phyloP scores from a whole-genome alignment of 139 green algal genomes.

The Closterium sp. region DNA sequence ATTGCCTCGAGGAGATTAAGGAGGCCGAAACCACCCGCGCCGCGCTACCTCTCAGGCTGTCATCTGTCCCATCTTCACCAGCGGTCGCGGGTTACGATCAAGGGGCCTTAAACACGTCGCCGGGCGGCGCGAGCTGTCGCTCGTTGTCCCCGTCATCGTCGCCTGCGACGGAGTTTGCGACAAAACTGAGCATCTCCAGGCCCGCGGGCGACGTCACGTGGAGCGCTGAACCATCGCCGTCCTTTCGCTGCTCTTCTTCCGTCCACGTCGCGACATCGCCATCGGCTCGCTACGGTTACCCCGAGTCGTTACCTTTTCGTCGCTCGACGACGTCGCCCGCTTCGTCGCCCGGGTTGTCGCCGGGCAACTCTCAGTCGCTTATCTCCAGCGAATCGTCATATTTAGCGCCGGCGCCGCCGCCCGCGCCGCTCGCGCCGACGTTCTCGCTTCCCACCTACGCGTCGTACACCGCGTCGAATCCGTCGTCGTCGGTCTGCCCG shows the following conservation, averaged over 20 bases:
- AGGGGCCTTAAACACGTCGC: not conserved
- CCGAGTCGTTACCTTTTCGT: not conserved
- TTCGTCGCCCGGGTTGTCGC: not conserved
- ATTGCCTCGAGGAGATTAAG: not conserved
- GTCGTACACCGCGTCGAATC: not conserved
- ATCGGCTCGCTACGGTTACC: not conserved
- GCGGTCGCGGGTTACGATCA: not conserved
- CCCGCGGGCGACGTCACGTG: no score
- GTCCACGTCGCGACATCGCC: not conserved
- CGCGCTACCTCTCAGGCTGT: not conserved
- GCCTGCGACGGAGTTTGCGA: no score
- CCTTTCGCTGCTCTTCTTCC: not conserved
- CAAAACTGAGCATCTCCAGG: no score
- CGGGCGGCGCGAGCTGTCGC: not conserved
- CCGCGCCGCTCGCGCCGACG: not conserved
- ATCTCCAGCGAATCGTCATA: no score
- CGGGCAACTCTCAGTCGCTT: not conserved
- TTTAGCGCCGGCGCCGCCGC: no score
- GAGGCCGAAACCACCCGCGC: not conserved
- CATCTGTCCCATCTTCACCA: not conserved
- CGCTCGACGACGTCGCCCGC: not conserved
- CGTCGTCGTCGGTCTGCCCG: not conserved
- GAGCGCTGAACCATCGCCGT: no score
- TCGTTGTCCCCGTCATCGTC: not conserved
- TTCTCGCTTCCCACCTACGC: not conserved